Base-by-base conservation (phyloP, 2,329 filamentous ascomycete genomes). In the Pezicula carpinea region DNA sequence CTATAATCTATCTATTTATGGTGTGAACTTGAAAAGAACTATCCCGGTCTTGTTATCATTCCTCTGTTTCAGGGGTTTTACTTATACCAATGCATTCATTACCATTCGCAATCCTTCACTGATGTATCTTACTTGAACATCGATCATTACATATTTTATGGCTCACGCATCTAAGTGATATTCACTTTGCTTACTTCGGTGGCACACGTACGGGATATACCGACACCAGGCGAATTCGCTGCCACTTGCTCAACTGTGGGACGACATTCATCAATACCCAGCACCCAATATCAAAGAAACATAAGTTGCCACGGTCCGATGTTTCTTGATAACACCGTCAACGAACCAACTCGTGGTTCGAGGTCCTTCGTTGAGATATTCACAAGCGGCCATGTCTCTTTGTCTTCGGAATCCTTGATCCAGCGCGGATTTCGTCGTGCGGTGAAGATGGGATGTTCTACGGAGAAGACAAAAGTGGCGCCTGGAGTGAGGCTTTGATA, bases 401-500 rank as follows among this genome's bases (percentile, higher is more conserved):
- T 49, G n/a, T 59, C 59, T n/a, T 63, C 50, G n/a, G 59, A 55
- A 15, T 60, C 61, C 14, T 54, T 52, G 11, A 63, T 53, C 17
- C 66, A 63, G 7, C 52, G 52, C 7, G 62, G 61, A 19, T 58
- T 61, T 6, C 55, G 60, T 35, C 70, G 70, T 5, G 70, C 67
- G n/a, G 70, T 72, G 49, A 63, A 67, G 41, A 75, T 65, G 0
- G 73, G 72, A 48, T 76, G 73, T 54, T 75, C 72, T 34, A 74
- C 64, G 0, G 70, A 70, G 53, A 74, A 75, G 7, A 97, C 82
- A 62, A 99, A 95, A 2, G 90, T 88, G 45, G 80, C 79, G 64
- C 97, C 92, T 0, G 90, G 89, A 66, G 91, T 92, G 19, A 97
- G 77, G 18, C 92, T 74, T 54, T 78, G 77, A 72, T 95, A 93